These are phyloP conservation scores for Cercospora zeina DNA, from an alignment of 2,329 filamentous ascomycete genomes.

Conservation along the genomic window DNA sequence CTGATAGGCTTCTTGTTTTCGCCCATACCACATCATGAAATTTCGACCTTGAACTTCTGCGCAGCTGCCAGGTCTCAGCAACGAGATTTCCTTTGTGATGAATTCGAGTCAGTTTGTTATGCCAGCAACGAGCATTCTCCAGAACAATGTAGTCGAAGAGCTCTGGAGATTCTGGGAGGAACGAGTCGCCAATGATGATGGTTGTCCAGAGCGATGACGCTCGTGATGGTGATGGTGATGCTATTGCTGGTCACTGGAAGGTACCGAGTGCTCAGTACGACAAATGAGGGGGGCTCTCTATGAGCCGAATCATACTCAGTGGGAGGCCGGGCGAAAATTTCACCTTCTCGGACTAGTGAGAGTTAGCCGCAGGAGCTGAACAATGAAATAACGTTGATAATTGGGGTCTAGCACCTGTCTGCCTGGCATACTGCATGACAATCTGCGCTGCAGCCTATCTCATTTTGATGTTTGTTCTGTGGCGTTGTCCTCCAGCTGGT, in stretches of 20 bases:
- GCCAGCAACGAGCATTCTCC: slow-evolving; percentile 27
- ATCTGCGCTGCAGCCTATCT: neutral
- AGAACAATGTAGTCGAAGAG: slow-evolving; percentile 32
- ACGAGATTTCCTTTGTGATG: slow-evolving; percentile 18
- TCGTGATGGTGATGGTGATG: slow-evolving; percentile 12
- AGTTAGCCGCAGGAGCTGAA: neutral
- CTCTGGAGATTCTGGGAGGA: neutral
- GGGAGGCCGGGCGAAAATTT: neutral
- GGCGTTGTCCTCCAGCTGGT: neutral
- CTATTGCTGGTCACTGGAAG: neutral
- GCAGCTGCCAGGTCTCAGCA: slow-evolving; percentile 31
- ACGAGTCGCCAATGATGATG: neutral
- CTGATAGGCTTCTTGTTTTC: slow-evolving; percentile 8
- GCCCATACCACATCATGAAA: slow-evolving; percentile 18
- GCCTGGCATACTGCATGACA: neutral
- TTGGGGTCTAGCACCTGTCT: neutral
- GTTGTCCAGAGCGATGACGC: slow-evolving; percentile 24
- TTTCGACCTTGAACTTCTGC: slow-evolving; percentile 29
- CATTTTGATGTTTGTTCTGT: neutral
- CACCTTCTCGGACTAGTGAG: neutral
- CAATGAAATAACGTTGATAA: neutral
- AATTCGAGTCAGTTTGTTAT: slow-evolving; percentile 31
- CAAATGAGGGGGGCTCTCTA: neutral
- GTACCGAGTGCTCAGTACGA: neutral
- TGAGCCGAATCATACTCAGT: neutral